phyloP scores from a whole-genome alignment of 345 rosid genomes.

The Balakata baccata region DNA sequence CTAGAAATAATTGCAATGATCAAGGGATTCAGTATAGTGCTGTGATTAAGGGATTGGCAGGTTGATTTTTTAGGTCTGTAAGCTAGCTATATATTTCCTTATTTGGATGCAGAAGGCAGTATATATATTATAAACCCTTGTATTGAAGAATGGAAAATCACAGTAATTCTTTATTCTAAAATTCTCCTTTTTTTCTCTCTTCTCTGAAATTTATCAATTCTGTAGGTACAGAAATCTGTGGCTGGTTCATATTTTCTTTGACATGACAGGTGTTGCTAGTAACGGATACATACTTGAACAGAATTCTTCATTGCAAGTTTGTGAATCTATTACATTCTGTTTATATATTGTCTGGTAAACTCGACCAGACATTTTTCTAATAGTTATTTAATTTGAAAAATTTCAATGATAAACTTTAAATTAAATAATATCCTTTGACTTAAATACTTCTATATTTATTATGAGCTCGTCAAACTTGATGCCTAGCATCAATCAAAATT shows the following conservation, averaged over 20 bases:
- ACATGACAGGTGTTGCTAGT: neutral
- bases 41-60: no score
- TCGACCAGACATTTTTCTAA: neutral
- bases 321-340: neutral
- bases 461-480: neutral
- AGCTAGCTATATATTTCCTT: no score
- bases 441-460: neutral
- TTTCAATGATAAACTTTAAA: neutral
- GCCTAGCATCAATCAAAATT: neutral
- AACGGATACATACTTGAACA: neutral
- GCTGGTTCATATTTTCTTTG: neutral
- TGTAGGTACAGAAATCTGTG: neutral
- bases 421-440: neutral
- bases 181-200: no score
- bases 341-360: neutral
- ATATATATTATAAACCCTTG: no score
- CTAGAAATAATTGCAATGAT: no score
- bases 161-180: no score
- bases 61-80: no score
- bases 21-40: no score
- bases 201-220: no score
- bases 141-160: no score
- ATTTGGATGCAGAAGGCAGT: no score
- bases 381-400: neutral
- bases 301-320: neutral